phyloP scores from a whole-genome alignment of 352 stramenopile genomes.

The Phytophthora foliorum region DNA sequence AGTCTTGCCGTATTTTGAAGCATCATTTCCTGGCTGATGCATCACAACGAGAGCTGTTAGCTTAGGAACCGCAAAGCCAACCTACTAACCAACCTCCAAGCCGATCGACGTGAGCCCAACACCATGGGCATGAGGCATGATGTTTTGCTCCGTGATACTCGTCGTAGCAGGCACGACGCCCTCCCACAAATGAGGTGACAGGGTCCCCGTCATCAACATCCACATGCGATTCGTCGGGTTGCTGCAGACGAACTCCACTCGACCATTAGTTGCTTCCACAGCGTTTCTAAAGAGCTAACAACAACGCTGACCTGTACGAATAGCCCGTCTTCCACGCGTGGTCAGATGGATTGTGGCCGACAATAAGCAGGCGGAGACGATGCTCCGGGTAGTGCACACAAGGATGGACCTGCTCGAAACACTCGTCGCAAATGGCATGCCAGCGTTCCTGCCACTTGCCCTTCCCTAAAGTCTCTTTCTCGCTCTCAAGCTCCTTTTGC shows the following conservation, averaged over 20 bases:
- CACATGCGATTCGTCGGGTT: constrained; percentile 93
- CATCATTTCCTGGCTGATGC: constrained; percentile 83
- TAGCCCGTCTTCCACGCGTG: constrained; percentile 87
- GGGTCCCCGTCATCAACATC: constrained; percentile 80
- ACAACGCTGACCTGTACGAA: constrained; percentile 59
- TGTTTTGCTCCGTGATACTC: constrained; percentile 79
- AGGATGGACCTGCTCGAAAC: constrained; percentile 56
- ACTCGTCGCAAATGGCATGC: constrained; percentile 78
- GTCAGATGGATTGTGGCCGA: constrained; percentile 91
- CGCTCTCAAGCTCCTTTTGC: constrained; percentile 5
- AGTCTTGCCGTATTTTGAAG: constrained; percentile 74
- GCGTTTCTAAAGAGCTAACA: background rate
- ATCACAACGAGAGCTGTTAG: constrained; percentile 16
- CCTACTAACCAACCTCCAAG: constrained; percentile 62
- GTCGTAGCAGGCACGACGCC: constrained; percentile 68
- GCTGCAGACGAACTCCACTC: constrained; percentile 35
- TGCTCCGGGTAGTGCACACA: constrained; percentile 76
- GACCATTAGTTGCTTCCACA: background rate
- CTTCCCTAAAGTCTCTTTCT: background rate
- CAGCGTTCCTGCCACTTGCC: constrained; percentile 88
- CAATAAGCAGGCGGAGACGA: constrained; percentile 83
- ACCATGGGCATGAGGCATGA: constrained; percentile 65
- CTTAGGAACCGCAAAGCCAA: no score
- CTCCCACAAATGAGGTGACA: constrained; percentile 61
- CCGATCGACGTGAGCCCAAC: constrained; percentile 89